Conservation (phyloP, 1,139 yeast genomes). For the Geotrichum phurueaensis region DNA sequence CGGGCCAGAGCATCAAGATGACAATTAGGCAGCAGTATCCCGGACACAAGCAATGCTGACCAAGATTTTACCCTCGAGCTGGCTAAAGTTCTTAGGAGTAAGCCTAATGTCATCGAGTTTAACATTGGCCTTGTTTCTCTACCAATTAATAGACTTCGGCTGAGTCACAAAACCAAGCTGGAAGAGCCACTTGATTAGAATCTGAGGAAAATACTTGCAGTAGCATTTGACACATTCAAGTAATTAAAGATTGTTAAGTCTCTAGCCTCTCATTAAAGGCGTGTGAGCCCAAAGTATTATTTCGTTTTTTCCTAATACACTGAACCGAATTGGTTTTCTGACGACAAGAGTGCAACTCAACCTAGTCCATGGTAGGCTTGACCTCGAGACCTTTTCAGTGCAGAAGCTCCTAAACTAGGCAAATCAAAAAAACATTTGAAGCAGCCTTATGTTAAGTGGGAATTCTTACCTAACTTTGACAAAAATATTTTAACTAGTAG, state of each 20-base stretch:
- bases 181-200: conserved; percentile 42
- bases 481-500: too few species aligned
- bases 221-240: too few species aligned
- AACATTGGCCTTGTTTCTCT: conserved; percentile 47
- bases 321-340: conserved; percentile 61
- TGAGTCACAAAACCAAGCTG: conserved; percentile 51
- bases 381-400: conserved; percentile 40
- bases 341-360: conserved; percentile 64
- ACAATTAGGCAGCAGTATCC: too few species aligned
- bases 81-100: too few species aligned
- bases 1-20: too few species aligned
- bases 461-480: conserved; percentile 76
- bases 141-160: conserved; percentile 58
- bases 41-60: too few species aligned
- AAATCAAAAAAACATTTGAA: too few species aligned
- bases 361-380: conserved; percentile 65
- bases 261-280: conserved; percentile 46
- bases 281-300: conserved; percentile 68
- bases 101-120: too few species aligned
- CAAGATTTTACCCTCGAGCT: too few species aligned
- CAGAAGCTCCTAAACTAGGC: conserved; percentile 48
- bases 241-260: too few species aligned
- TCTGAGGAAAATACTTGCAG: too few species aligned
- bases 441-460: too few species aligned
- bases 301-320: conserved; percentile 46